phyloP scores from a whole-genome alignment of 495 filamentous ascomycete species.

The Aspergillus diversus region DNA sequence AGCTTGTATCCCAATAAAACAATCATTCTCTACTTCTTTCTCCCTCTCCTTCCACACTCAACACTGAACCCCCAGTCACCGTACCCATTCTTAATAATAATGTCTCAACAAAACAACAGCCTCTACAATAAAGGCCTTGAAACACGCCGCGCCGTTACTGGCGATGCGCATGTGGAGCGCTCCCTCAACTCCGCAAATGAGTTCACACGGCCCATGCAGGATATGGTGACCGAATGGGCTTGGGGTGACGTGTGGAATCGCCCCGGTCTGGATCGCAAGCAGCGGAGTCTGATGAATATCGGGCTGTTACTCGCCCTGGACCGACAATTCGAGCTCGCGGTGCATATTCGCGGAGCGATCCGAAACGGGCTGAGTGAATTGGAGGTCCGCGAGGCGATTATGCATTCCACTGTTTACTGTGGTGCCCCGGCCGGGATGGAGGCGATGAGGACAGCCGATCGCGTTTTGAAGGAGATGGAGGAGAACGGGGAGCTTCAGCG shows the following conservation, averaged over 20 bases:
- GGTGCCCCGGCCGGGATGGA: constrained; percentile 62
- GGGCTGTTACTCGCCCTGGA: constrained; percentile 57
- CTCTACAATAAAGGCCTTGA: constrained; percentile 54
- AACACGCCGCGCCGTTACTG: constrained; percentile 53
- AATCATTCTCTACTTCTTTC: neutral
- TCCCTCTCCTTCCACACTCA: neutral
- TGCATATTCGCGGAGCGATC: constrained; percentile 57
- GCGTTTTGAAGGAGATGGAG: constrained; percentile 24
- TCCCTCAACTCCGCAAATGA: constrained; percentile 41
- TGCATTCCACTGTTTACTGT: constrained; percentile 55
- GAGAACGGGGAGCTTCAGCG: constrained; percentile 23
- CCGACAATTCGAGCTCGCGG: constrained; percentile 52
- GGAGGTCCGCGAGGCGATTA: constrained; percentile 54
- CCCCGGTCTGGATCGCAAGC: constrained; percentile 56
- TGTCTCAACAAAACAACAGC: neutral
- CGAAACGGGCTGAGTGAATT: constrained; percentile 55
- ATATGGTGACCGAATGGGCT: constrained; percentile 56
- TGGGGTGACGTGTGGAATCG: constrained; percentile 61
- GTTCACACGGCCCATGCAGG: constrained; percentile 55
- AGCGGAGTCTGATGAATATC: constrained; percentile 53
- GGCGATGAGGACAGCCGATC: constrained; percentile 38
- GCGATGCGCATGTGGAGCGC: constrained; percentile 53
- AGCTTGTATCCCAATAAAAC: neutral
- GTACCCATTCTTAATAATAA: neutral
- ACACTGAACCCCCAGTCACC: neutral